Conservation (phyloP, 129 eudicot genomes). For the Saposhnikovia divaricata region DNA sequence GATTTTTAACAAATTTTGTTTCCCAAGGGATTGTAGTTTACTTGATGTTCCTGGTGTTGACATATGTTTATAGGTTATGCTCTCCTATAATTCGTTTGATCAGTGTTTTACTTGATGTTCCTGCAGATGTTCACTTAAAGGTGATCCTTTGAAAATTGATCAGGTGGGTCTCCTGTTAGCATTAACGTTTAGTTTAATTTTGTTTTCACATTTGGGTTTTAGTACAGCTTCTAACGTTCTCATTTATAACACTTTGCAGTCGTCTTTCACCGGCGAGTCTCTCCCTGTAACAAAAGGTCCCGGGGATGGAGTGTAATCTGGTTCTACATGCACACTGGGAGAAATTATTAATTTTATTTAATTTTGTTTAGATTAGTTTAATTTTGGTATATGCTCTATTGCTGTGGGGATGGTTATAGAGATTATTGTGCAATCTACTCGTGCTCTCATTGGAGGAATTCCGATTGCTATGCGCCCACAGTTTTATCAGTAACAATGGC, state of each 20-base stretch:
- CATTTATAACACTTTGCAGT: conserved; percentile 36
- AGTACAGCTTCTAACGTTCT: conserved; percentile 3
- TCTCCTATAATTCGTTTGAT: no score
- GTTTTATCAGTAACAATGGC: no score
- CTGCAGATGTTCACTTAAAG: conserved; percentile 97
- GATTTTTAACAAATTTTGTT: no score
- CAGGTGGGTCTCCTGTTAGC: conserved; percentile 36
- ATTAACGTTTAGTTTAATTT: background rate
- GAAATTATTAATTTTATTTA: no score
- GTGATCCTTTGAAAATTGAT: no score
- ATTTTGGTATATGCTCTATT: conserved; percentile 96
- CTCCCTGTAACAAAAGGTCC: conserved; percentile 97
- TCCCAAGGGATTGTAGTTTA: no score
- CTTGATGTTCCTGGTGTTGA: no score
- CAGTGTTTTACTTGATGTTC: no score
- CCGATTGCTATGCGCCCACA: conserved; percentile 99
- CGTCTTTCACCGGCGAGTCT: no score
- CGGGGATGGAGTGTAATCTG: conserved; percentile 94
- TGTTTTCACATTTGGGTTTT: background rate
- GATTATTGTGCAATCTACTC: conserved; percentile 85
- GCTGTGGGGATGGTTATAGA: conserved; percentile 95
- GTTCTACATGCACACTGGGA: conserved; percentile 98
- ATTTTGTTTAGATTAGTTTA: no score
- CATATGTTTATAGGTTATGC: no score
- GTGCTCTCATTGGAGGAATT: conserved; percentile 98